Percentiles rank a stretch among this genome's conserved stretches.
phyloP scores from a whole-genome alignment of 176 grass and related monocot genomes.

The Aegilops umbellulata region DNA sequence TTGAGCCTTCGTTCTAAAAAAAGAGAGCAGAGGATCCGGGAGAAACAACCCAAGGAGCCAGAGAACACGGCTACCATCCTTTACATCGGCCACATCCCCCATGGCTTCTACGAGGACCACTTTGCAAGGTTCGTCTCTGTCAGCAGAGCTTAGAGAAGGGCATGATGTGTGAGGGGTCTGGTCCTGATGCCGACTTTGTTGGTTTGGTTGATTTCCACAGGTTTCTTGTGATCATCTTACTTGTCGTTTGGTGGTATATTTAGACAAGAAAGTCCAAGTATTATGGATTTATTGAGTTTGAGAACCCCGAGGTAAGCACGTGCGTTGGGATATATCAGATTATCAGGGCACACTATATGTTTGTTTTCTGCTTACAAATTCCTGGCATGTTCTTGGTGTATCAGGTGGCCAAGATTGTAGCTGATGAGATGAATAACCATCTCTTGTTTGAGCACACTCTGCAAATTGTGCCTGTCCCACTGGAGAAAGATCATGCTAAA shows the following conservation, averaged over 20 bases:
- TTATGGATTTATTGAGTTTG: slow-evolving; percentile 90
- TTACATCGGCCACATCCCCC: too few species aligned
- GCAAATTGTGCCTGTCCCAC: slow-evolving; percentile 52
- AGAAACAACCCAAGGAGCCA: too few species aligned
- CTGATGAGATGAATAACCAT: slow-evolving; percentile 90
- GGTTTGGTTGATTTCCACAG: too few species aligned
- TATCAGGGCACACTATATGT: neutral
- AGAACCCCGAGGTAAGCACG: slow-evolving; percentile 61
- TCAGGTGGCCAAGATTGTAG: slow-evolving; percentile 80
- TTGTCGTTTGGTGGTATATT: slow-evolving; percentile 13
- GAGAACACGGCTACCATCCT: too few species aligned
- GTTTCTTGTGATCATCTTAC: neutral
- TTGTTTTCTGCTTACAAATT: neutral
- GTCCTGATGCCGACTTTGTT: too few species aligned
- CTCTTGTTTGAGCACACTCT: slow-evolving; percentile 80
- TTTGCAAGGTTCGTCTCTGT: too few species aligned
- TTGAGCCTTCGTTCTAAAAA: too few species aligned
- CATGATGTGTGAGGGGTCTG: too few species aligned
- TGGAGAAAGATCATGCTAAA: slow-evolving; percentile 33
- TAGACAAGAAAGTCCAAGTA: slow-evolving; percentile 95
- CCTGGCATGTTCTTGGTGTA: slow-evolving; percentile 6
- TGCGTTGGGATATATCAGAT: neutral
- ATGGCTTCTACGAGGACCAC: too few species aligned
- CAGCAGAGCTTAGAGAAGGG: too few species aligned
- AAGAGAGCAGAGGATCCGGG: too few species aligned